Percentiles rank a stretch among this genome's conserved stretches.
phyloP scores from a whole-genome alignment of 257 asterid species.

The Nicotiana sylvestris region DNA sequence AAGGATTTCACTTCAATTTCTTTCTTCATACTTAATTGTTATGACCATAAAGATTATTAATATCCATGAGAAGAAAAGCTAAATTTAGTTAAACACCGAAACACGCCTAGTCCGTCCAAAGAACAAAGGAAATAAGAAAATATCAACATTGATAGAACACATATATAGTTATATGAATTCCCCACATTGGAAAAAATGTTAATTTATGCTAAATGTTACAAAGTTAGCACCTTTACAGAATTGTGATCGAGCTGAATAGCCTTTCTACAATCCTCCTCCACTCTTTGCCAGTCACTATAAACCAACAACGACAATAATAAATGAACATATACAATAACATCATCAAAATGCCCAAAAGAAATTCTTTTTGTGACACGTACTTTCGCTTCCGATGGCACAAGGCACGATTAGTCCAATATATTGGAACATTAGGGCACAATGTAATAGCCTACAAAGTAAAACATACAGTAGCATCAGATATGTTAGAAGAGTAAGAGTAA shows the following conservation, averaged over 20 bases:
- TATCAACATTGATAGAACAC: background rate
- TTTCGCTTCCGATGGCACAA: conserved; percentile 73
- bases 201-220: background rate
- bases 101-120: background rate
- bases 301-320: background rate
- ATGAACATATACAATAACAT: background rate
- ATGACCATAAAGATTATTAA: background rate
- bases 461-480: background rate
- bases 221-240: conserved; percentile 33
- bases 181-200: background rate
- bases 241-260: conserved; percentile 37
- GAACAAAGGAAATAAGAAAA: background rate
- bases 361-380: conserved; percentile 23
- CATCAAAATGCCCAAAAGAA: background rate
- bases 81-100: background rate
- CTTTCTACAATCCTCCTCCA: conserved; percentile 38
- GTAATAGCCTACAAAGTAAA: conserved; percentile 62
- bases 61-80: background rate
- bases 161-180: background rate
- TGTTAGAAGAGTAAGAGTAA: background rate
- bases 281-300: conserved; percentile 67
- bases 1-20: background rate
- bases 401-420: conserved; percentile 95
- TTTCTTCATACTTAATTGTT: background rate
- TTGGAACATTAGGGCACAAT: conserved; percentile 83